Evolutionary conservation across 225 moss, liverwort and hornwort genomes (phyloP), one percentile per base, ranked within the genome.

Genomic region (Physcomitrellopsis africana): DNA sequence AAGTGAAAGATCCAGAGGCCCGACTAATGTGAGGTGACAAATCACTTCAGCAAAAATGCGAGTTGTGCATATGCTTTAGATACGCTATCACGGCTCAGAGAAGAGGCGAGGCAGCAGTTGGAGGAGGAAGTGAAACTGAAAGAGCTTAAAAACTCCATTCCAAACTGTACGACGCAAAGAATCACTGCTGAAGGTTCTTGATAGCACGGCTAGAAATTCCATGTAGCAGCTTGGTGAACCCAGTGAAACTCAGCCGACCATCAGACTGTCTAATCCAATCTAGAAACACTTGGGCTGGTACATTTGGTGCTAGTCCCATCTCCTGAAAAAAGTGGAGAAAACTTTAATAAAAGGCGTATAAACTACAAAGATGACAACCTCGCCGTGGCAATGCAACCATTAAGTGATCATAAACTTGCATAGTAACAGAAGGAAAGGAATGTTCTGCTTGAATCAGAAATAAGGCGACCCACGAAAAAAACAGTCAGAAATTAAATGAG

Each of bases 181-280:
- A 84, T 73, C 62, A 84, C 62, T 79, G 79, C 47, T 76, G 82
- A 46, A 64, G 81, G 15, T 79, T 84, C 79, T 92, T 86, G 68
- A 86, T 74, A 37, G 91, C 77, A 53, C 96, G 91, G 65, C 85
- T 81, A 43, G 91, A 89, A 11, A 92, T 83, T 70, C 96, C 96
- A 81, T 96, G 96, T 26, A 94, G 89, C 73, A 96, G 78, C 84
- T 96, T 96, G 5, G 96, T 91, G 78, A 96, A 96, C 54, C 96
- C 96, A 85, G 89, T 77, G 76, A 88, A 94, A 81, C 92, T 96
- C 73, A 96, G 69, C 60, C 94, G 92, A 43, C 92, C 89, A 56
- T 96, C 94, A 57, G 92, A 85, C 61, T 92, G 88, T 81, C 96
- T 92, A 81, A 96, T 83, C 94, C 96, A 96, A 72, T 94, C 96